Base-by-base conservation (phyloP, 2,329 filamentous ascomycete species). In the Pseudopyricularia javanii region DNA sequence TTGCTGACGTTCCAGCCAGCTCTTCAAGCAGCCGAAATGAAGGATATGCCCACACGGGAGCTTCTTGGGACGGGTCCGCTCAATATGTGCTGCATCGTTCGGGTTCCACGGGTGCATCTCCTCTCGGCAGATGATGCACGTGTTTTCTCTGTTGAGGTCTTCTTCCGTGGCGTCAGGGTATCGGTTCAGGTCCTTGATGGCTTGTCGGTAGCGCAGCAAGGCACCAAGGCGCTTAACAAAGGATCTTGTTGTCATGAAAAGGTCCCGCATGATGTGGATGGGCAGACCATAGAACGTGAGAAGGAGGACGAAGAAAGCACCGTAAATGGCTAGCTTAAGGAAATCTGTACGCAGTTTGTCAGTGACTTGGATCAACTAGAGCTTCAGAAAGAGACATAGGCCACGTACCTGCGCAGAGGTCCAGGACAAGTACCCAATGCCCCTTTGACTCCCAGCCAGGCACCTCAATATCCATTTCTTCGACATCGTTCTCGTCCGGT, bases 371-470 rank as follows among this genome's bases (percentile, higher is more conserved):
- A n/a, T n/a, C n/a, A n/a, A n/a, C n/a, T n/a, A n/a, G n/a, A n/a
- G n/a, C n/a, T n/a, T n/a, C n/a, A n/a, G 24, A 28, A 20, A 34
- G 17, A 9, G 14, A 28, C 28, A 50, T 20, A 26, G 22, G 43
- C 12, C n/a, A 34, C 79, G 67, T 73, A 88, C 86, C 86, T 49
- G 86, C 89, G 45, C 86, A 67, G 17, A 98, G 78, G 65, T 98
- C 91, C 54, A 97, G 74, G 62, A 85, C 90, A 59, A 98, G 82
- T 14, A 96, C 76, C 80, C 87, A 97, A 60, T 93, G 86, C 35
- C 93, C 89, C 72, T 97, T 98, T 56, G 88, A 83, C 63, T 96
- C 90, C 93, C 93, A 98, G 9, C 91, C 93, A 4, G 91, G 87
- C 20, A 96, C 88, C 65, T 98, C 93, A 52, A 93, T 85, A 59